A percentile compares a stretch with the other conserved stretches of the same genome.
phyloP scores from a whole-genome alignment of 257 asterid genomes.

The Gardenia jasminoides region DNA sequence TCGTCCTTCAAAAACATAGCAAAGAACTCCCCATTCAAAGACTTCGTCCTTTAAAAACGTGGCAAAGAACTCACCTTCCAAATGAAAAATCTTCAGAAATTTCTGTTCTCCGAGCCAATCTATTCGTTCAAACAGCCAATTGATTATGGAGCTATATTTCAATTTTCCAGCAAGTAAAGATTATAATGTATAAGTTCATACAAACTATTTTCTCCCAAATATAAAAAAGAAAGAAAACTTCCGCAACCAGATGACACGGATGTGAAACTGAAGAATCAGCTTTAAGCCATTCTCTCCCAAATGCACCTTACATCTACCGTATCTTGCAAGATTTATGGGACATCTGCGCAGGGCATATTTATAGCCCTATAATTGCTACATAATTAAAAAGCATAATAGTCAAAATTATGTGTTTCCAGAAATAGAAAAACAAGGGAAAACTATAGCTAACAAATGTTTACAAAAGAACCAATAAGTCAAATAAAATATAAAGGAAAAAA shows the following conservation, averaged over 20 bases:
- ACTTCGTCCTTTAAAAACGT: too few species aligned
- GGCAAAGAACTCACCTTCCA: too few species aligned
- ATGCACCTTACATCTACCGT: constrained; percentile 11
- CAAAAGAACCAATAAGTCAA: constrained; percentile 31
- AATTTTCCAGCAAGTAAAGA: constrained; percentile 5
- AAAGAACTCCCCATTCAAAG: too few species aligned
- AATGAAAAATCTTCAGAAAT: background rate
- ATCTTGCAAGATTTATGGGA: constrained; percentile 3
- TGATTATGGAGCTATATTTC: background rate
- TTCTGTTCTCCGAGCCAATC: background rate
- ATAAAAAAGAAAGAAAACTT: background rate
- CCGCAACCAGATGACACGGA: constrained; percentile 17
- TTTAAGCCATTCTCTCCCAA: constrained; percentile 9
- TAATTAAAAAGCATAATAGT: constrained; percentile 8
- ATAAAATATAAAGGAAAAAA: constrained; percentile 20
- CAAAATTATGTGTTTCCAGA: constrained; percentile 1
- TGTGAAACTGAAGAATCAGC: constrained; percentile 30
- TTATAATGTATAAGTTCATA: constrained; percentile 40
- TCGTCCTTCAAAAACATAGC: too few species aligned
- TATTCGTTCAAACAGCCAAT: background rate
- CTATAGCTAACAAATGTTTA: constrained; percentile 29
- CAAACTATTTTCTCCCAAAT: constrained; percentile 4
- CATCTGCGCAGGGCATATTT: constrained; percentile 19
- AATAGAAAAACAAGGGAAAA: constrained; percentile 14
- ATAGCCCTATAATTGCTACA: constrained; percentile 19